Evolutionary conservation across 2,329 filamentous ascomycete species (phyloP).

Genomic region (Trichoderma gracile): DNA sequence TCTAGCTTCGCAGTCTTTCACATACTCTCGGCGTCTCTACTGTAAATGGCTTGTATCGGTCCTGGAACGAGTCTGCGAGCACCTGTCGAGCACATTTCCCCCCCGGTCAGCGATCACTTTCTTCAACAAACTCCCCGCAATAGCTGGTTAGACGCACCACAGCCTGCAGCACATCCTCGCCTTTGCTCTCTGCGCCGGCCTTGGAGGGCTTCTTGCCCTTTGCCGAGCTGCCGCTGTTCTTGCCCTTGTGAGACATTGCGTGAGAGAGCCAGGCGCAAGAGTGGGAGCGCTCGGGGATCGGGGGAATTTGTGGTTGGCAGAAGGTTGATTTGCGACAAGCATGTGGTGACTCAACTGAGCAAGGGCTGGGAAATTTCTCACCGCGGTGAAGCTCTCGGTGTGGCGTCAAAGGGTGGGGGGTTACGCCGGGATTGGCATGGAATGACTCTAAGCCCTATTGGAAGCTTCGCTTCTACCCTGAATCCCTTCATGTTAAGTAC

Average conservation of each 20-base stretch:
- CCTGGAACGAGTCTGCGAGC: slow-evolving; percentile 92
- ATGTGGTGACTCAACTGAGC: slow-evolving; percentile 37
- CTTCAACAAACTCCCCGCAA: slow-evolving; percentile 33
- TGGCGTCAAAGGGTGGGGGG: slow-evolving; percentile 12
- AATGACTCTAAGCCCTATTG: background rate
- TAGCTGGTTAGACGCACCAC: slow-evolving; percentile 46
- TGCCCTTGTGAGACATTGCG: slow-evolving; percentile 50
- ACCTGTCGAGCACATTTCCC: slow-evolving; percentile 56
- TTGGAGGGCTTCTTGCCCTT: slow-evolving; percentile 58
- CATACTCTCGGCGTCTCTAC: slow-evolving; percentile 79
- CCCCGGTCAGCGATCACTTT: slow-evolving; percentile 2
- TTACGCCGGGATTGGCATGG: background rate
- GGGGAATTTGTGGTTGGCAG: slow-evolving; percentile 19
- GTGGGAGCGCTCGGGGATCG: slow-evolving; percentile 22
- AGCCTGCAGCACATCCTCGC: slow-evolving; percentile 60
- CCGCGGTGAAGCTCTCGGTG: slow-evolving; percentile 32
- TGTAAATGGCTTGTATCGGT: slow-evolving; percentile 85
- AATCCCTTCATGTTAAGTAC: background rate
- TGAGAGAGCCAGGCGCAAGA: slow-evolving; percentile 9
- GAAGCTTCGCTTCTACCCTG: background rate
- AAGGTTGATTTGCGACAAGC: slow-evolving; percentile 28
- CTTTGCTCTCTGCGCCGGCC: slow-evolving; percentile 53
- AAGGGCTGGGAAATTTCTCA: slow-evolving; percentile 33
- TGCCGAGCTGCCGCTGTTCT: slow-evolving; percentile 41
- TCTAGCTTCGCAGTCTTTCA: background rate